A percentile compares a stretch with the other conserved stretches of the same genome.
Conservation (phyloP, 306 rosid genomes). For the apple (Malus domestica) region DNA sequence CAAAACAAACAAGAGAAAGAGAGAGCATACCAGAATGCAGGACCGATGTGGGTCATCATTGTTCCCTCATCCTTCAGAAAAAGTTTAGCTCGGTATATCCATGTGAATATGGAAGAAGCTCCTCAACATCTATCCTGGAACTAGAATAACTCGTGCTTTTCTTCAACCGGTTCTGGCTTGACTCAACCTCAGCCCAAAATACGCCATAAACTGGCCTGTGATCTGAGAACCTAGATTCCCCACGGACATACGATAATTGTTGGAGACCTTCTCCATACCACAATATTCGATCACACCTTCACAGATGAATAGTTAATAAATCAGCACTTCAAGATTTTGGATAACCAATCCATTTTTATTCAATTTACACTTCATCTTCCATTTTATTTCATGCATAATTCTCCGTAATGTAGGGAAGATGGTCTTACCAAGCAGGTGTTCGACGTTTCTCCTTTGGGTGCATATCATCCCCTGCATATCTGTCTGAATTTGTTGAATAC, state of each 20-base stretch:
- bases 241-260: conserved; percentile 87
- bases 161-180: conserved; percentile 67
- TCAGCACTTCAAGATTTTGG: conserved; percentile 15
- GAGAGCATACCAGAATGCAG: conserved; percentile 38
- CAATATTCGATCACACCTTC: conserved; percentile 95
- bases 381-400: conserved; percentile 5
- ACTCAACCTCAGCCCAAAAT: conserved; percentile 96
- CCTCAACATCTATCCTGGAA: conserved; percentile 84
- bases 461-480: conserved; percentile 93
- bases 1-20: conserved; percentile 5
- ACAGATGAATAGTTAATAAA: conserved; percentile 1
- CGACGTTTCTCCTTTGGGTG: conserved; percentile 94
- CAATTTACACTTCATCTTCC: neutral
- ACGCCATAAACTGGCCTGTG: conserved; percentile 93
- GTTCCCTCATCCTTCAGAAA: conserved; percentile 50
- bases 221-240: conserved; percentile 91
- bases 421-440: conserved; percentile 92
- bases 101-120: conserved; percentile 79
- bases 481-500: conserved; percentile 91
- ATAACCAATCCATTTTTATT: neutral
- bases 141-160: conserved; percentile 83
- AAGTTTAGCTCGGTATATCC: conserved; percentile 96
- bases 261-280: conserved; percentile 98
- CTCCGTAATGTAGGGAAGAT: conserved; percentile 8
- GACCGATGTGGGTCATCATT: conserved; percentile 28